phyloP scores from a whole-genome alignment of 306 rosid species.

The Dalbergia cultrata region DNA sequence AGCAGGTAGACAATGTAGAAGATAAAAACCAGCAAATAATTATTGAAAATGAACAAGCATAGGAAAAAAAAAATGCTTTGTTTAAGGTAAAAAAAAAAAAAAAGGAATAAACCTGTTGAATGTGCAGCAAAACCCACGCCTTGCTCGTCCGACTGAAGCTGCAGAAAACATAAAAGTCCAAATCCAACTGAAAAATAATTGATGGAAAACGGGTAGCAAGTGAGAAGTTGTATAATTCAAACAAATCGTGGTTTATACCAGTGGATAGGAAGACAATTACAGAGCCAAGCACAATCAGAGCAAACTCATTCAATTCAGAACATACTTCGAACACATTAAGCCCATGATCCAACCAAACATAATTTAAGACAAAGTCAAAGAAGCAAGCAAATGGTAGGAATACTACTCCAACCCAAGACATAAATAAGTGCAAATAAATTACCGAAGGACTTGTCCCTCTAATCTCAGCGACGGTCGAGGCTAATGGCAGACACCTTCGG shows the following conservation, averaged over 20 bases:
- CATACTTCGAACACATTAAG: slow-evolving; percentile 10
- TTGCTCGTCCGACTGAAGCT: slow-evolving; percentile 48
- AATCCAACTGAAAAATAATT: slow-evolving; percentile 39
- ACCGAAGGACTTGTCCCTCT: slow-evolving; percentile 1
- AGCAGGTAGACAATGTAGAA: slow-evolving; percentile 17
- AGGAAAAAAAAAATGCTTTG: not conserved
- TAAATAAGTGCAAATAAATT: not conserved
- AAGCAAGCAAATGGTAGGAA: not conserved
- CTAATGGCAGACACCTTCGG: too few relatives aligned
- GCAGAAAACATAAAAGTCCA: slow-evolving; percentile 49
- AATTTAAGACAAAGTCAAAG: not conserved
- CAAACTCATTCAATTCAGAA: slow-evolving; percentile 8
- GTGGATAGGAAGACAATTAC: not conserved
- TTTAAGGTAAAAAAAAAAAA: not conserved
- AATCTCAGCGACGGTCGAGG: not conserved
- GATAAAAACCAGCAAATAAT: not conserved
- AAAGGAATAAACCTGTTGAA: slow-evolving; percentile 41
- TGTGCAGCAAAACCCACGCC: slow-evolving; percentile 36
- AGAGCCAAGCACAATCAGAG: not conserved
- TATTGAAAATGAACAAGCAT: slow-evolving; percentile 21
- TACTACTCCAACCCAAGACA: not conserved
- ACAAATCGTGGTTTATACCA: not conserved
- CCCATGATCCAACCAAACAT: not conserved
- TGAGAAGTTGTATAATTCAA: too few relatives aligned
- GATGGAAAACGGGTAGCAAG: not conserved